Evolutionary conservation across 345 rosid genomes (phyloP), one percentile per base, ranked within the genome.

Genomic region (Populus pruinosa): DNA sequence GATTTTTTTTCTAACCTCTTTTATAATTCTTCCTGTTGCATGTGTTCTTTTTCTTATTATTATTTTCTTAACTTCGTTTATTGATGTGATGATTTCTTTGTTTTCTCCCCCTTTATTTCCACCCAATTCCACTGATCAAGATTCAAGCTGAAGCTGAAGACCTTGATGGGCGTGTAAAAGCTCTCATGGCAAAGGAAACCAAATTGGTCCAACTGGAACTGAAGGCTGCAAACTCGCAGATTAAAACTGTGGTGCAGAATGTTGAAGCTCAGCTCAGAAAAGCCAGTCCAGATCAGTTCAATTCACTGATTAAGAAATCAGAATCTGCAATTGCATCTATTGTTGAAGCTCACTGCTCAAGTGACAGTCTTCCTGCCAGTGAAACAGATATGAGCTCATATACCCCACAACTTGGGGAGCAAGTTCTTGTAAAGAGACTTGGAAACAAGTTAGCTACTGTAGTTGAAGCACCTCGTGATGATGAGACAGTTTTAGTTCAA

Each of bases 401-500:
- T 79, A 72, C 81, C 38, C 99, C 91, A 25, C 78, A 84, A 70
- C 62, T 64, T 62, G 99, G 98, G 83, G 98, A 95, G 88, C 85
- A 87, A 79, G 97, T 94, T 70, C 82, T 75, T 31, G 91, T 93
- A 71, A 91, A 87, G 83, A 83, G 88, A 76, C 82, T 93, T 23
- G 97, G 98, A 76, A 83, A 78, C 80, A 94, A 91, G 84, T 72
- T 93, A 70, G 97, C 90, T 62, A 89, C 91, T 27, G 91, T 94
- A 66, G 91, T 90, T 63, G 97, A 90, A 87, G 92, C 84, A 78
- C 75, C 89, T 43, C 93, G 87, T 73, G 86, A 88, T 78, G 97
- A 90, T 67, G 91, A 86, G 68, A 81, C 89, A 8, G 78, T 91
- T 74, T 70, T 93, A 69, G 91, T 94, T 73, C 98, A 91, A 77